phyloP scores from a whole-genome alignment of 192 early-diverging fungal genomes.

The Linderina pennispora region DNA sequence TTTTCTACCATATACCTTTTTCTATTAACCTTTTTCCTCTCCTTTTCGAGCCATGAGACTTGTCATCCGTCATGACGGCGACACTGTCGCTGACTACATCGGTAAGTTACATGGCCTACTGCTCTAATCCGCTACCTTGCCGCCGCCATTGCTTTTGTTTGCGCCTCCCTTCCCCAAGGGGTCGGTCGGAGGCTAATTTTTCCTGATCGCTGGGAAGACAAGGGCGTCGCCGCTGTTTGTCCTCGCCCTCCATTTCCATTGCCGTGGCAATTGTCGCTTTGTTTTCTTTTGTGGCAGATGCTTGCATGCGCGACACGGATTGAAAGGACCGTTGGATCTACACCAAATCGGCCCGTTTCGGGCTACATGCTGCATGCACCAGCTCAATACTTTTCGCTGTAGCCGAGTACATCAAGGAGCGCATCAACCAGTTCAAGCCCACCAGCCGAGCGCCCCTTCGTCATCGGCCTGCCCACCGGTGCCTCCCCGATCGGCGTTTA shows the following conservation, averaged over 20 bases:
- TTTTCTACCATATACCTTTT: conserved; percentile 6
- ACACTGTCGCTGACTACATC: conserved; percentile 65
- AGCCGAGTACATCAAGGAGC: conserved; percentile 75
- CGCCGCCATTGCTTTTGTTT: conserved; percentile 1
- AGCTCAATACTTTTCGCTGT: conserved; percentile 8
- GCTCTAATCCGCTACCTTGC: too few relatives aligned
- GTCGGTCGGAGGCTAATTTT: too few relatives aligned
- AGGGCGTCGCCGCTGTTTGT: too few relatives aligned
- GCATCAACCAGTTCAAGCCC: conserved; percentile 72
- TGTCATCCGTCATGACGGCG: conserved; percentile 65
- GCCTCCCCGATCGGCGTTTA: conserved; percentile 81
- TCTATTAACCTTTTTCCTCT: conserved; percentile 1
- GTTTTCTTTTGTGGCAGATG: neutral
- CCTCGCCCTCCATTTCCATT: too few relatives aligned
- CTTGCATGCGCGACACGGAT: neutral
- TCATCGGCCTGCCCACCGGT: conserved; percentile 81
- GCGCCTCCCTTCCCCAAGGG: too few relatives aligned
- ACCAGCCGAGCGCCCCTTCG: conserved; percentile 71
- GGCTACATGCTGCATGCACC: neutral
- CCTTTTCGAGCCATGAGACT: conserved; percentile 56
- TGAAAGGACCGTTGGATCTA: too few relatives aligned
- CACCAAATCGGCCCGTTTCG: neutral
- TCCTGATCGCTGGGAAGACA: too few relatives aligned
- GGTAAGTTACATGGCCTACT: conserved; percentile 57
- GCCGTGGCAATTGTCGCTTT: too few relatives aligned